Evolutionary conservation across 1,284 basidiomycete genomes (phyloP).

Genomic region (Heterobasidion annosum): DNA sequence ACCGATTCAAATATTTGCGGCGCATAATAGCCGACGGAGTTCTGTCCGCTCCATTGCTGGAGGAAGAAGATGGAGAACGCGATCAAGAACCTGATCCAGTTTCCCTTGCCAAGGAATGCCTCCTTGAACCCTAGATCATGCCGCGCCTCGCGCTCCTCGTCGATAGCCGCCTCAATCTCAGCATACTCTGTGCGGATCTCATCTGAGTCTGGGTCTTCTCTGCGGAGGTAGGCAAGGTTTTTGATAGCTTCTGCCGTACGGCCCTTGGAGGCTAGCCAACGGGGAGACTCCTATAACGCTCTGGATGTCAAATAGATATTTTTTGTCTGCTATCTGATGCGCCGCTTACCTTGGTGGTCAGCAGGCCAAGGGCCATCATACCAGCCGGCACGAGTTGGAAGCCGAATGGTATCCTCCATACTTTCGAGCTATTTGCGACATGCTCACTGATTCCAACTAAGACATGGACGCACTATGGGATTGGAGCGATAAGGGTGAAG

Average conservation of each 20-base stretch:
- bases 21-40: slow-evolving; percentile 68
- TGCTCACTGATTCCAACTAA: slow-evolving; percentile 56
- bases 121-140: slow-evolving; percentile 51
- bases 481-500: neutral
- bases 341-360: slow-evolving; percentile 50
- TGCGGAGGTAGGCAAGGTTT: slow-evolving; percentile 50
- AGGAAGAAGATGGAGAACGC: slow-evolving; percentile 52
- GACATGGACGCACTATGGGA: neutral
- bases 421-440: slow-evolving; percentile 31
- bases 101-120: slow-evolving; percentile 68
- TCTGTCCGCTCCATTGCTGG: slow-evolving; percentile 61
- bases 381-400: slow-evolving; percentile 73
- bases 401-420: slow-evolving; percentile 72
- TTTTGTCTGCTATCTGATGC: neutral
- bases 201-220: slow-evolving; percentile 34
- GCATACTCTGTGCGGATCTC: slow-evolving; percentile 43
- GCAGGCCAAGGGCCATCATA: slow-evolving; percentile 64
- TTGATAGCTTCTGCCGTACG: slow-evolving; percentile 21
- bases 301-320: neutral
- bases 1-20: slow-evolving; percentile 66
- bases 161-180: slow-evolving; percentile 59
- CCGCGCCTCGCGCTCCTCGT: slow-evolving; percentile 52
- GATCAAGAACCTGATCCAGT: slow-evolving; percentile 62
- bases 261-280: slow-evolving; percentile 24
- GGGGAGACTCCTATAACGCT: slow-evolving; percentile 23